Evolutionary conservation across 306 rosid genomes (phyloP).

Genomic region (Begonia fuchsioides): DNA sequence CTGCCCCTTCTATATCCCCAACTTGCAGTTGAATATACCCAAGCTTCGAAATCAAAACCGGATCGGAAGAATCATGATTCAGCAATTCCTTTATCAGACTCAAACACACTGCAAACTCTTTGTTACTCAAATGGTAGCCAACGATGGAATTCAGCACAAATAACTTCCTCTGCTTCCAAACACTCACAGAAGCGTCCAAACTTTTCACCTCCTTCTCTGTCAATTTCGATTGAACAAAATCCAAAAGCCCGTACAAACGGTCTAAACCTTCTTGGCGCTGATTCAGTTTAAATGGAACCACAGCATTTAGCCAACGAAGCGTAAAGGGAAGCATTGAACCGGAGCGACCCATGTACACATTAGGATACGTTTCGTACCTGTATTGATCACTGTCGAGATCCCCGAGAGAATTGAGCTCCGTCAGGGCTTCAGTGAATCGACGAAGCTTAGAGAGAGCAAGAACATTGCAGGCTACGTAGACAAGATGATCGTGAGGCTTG

Average conservation of each 20-base stretch:
- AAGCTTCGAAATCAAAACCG: slow-evolving; percentile 52
- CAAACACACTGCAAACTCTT: slow-evolving; percentile 55
- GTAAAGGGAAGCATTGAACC: slow-evolving; percentile 93
- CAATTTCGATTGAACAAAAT: slow-evolving; percentile 37
- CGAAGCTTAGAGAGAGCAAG: slow-evolving; percentile 77
- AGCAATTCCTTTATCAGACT: slow-evolving; percentile 40
- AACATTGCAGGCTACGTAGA: slow-evolving; percentile 62
- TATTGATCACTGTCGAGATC: slow-evolving; percentile 53
- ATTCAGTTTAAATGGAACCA: slow-evolving; percentile 58
- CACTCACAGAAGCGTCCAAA: slow-evolving; percentile 14
- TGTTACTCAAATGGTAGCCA: slow-evolving; percentile 56
- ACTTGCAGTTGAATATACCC: slow-evolving; percentile 76
- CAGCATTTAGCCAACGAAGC: slow-evolving; percentile 70
- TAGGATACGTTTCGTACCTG: slow-evolving; percentile 56
- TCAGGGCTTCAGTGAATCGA: slow-evolving; percentile 63
- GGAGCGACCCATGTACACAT: slow-evolving; percentile 33
- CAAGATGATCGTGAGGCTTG: slow-evolving; percentile 78
- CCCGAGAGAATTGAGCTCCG: slow-evolving; percentile 69
- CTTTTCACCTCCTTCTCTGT: slow-evolving; percentile 13
- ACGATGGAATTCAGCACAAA: slow-evolving; percentile 57
- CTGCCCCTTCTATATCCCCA: slow-evolving; percentile 80
- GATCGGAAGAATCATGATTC: slow-evolving; percentile 25
- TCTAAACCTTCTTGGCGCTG: slow-evolving; percentile 70
- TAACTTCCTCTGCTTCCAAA: slow-evolving; percentile 57
- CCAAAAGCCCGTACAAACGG: slow-evolving; percentile 48